Evolutionary conservation across 202 grass and related monocot species (phyloP).

Genomic region (Saccharum hybrid): DNA sequence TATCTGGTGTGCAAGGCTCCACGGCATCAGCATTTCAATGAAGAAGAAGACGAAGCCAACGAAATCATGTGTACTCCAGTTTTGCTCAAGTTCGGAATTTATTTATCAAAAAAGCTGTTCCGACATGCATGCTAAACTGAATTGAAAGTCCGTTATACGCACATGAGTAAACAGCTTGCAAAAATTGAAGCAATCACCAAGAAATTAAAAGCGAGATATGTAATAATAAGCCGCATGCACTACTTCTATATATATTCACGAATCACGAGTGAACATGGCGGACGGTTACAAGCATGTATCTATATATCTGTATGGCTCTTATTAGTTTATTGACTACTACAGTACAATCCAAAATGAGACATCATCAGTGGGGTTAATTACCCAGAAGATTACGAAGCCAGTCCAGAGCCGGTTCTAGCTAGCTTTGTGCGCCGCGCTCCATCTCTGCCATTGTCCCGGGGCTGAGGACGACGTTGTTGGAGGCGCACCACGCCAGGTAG

Average conservation of each 20-base stretch:
- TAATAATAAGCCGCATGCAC: too few relatives aligned
- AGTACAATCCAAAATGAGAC: neutral
- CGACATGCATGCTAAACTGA: neutral
- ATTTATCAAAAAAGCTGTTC: neutral
- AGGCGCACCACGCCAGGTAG: slow-evolving; percentile 41
- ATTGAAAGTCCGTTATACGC: neutral
- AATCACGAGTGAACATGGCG: neutral
- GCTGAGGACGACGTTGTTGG: slow-evolving; percentile 38
- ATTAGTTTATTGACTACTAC: neutral
- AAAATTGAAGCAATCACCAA: neutral
- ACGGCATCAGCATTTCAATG: neutral
- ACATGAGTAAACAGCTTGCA: neutral
- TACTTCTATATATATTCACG: neutral
- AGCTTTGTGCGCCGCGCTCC: neutral
- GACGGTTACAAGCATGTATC: neutral
- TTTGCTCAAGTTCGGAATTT: neutral
- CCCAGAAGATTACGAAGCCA: neutral
- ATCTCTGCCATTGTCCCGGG: slow-evolving; percentile 46
- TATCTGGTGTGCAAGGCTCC: too few relatives aligned
- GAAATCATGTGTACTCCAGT: neutral
- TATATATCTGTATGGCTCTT: too few relatives aligned
- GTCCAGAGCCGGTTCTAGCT: too few relatives aligned
- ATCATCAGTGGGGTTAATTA: neutral
- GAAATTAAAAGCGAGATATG: neutral
- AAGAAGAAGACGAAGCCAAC: neutral